Evolutionary conservation across 306 rosid genomes (phyloP), one percentile per base, ranked within the genome.

Genomic region (Castanopsis chinensis): DNA sequence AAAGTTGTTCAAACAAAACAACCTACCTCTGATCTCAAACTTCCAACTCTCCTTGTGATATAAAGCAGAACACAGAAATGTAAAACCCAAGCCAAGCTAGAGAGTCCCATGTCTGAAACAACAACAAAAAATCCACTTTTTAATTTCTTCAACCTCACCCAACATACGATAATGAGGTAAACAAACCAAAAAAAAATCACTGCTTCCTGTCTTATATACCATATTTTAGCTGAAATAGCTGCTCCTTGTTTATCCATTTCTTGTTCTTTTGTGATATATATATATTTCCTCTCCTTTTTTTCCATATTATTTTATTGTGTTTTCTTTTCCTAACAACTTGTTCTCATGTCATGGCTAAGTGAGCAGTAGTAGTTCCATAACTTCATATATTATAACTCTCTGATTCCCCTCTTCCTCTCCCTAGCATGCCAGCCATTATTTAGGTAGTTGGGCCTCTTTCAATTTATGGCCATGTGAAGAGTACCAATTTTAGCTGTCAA

Each of bases 21-120:
- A 28, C 25, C 28, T 23, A 35, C 76, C 81, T 78, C 86, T 81
- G 86, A 86, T 80, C 88, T 76, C 54, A 63, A 71, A 33, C 76
- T 32, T 18, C 61, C 80, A 86, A 80, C 83, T 41, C 45, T 41
- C 45, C 45, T 2, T 41, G 11, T 7, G 45, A 41, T 8, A 41
- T 49, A 41, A 64, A 76, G 81, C 83, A 76, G 32, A 67, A 80
- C 45, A 75, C 81, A 27, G 65, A 37, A 35, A 75, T n/a, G 68
- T 1, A 80, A 58, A 69, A 51, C 52, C 81, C 83, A 41, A 7
- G 49, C 49, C 49, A 41, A 32, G 35, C 35, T 5, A 55, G 75
- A 80, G 60, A 35, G 33, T 57, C 69, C 77, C 79, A 33, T 79
- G 69, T 79, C 74, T 5, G 65, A 73, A 79, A 78, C 73, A 67